Base-by-base conservation (phyloP, 208 protist species). In the Herpetomonas samuelpessoai region DNA sequence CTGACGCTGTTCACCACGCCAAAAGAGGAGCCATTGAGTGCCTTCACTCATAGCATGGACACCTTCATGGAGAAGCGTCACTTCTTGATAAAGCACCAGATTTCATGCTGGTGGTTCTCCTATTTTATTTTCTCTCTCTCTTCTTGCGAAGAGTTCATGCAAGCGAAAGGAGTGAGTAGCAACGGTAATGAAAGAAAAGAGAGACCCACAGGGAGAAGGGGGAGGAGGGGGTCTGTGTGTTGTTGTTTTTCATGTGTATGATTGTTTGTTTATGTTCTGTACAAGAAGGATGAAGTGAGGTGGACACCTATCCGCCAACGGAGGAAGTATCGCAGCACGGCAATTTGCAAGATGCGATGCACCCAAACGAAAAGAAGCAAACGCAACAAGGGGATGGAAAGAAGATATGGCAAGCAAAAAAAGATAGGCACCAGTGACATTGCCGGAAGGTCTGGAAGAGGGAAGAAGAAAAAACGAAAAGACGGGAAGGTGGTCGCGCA, bases 171-270 rank as follows among this genome's bases (percentile, higher is more conserved):
- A 56, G 53, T 3, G 50, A 31, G 16, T 46, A 28, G 38, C 12
- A 47, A 26, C 2, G 31, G 1, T 39, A 50, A 66, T 59, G 9
- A 63, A 51, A 63, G 53, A 59, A 53, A 47, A 51, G 29, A 19
- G 26, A 52, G 18, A 52, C 2, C 38, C 19, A 62, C 2, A 51
- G 18, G 1, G 14, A 1, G 29, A 4, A 46, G 12, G 18, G 29
- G 3, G 51, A n/a, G 3, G 51, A n/a, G 25, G 9, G 16, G 29
- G 28, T 26, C 29, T 3, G 9, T 12, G 24, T 6, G 9, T 4
- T 21, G 4, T 14, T 29, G 9, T n/a, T n/a, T n/a, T n/a, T n/a
- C n/a, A n/a, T n/a, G n/a, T n/a, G n/a, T n/a, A n/a, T n/a, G n/a
- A n/a, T n/a, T n/a, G n/a, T n/a, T n/a, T n/a, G n/a, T n/a, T n/a